phyloP scores from a whole-genome alignment of 805 yeast genomes.

The Osmozyma mogii region DNA sequence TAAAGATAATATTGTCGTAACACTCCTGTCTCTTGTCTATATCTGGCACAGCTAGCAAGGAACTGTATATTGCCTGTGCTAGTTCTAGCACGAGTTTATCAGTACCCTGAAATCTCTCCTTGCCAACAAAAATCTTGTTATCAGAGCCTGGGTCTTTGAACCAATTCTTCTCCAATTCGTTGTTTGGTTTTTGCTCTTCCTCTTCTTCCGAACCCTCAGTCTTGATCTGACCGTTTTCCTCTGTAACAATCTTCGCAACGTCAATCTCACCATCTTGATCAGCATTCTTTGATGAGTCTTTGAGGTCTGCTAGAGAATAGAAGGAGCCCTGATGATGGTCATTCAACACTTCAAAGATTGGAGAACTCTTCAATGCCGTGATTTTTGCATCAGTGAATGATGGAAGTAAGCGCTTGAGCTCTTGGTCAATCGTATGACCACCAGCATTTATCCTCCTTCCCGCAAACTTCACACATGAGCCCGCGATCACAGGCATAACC shows the following conservation, averaged over 20 bases:
- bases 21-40: conserved; percentile 68
- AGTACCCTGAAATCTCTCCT: conserved; percentile 81
- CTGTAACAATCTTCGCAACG: conserved; percentile 82
- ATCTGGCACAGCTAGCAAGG: conserved; percentile 55
- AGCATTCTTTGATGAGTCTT: conserved; percentile 14
- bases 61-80: conserved; percentile 44
- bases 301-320: conserved; percentile 48
- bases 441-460: no score
- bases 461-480: conserved; percentile 52
- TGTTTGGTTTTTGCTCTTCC: conserved; percentile 41
- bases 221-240: conserved; percentile 44
- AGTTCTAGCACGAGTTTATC: conserved; percentile 49
- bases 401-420: conserved; percentile 49
- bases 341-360: conserved; percentile 71
- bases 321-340: conserved; percentile 61
- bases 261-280: conserved; percentile 73
- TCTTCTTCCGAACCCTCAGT: conserved; percentile 16
- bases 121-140: conserved; percentile 62
- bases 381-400: conserved; percentile 48
- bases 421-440: conserved; percentile 53
- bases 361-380: conserved; percentile 65
- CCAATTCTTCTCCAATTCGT: conserved; percentile 63
- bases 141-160: conserved; percentile 57
- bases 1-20: conserved; percentile 73
- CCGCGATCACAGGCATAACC: conserved; percentile 72